Percentiles rank a stretch among this genome's conserved stretches.
These are phyloP conservation scores for Quercus phellos DNA, from an alignment of 331 rosid species.

Conservation along the genomic window DNA sequence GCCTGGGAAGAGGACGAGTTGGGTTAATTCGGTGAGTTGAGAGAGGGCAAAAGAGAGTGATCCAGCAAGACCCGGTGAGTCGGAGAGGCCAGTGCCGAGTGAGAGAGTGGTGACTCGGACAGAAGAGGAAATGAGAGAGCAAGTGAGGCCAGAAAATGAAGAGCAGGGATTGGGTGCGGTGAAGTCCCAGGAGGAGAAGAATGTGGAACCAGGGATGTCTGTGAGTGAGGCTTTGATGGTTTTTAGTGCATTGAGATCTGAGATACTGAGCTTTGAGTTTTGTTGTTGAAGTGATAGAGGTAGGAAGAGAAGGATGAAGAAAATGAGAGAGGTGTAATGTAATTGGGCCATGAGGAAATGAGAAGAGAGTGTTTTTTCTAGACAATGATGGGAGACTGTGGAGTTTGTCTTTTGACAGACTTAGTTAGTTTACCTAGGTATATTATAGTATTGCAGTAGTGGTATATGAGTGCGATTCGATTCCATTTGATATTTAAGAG, in stretches of 20 bases:
- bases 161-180: conserved; percentile 65
- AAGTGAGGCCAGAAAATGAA: conserved; percentile 63
- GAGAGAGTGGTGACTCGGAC: conserved; percentile 52
- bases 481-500: background rate
- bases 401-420: too few species aligned
- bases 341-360: conserved; percentile 10
- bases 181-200: conserved; percentile 81
- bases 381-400: background rate
- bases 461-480: background rate
- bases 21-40: conserved; percentile 56
- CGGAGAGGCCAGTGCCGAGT: conserved; percentile 45
- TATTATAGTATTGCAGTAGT: background rate
- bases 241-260: conserved; percentile 50
- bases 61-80: conserved; percentile 50
- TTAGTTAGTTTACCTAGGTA: background rate
- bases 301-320: background rate
- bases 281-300: conserved; percentile 14
- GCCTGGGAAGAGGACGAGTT: conserved; percentile 69
- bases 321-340: background rate
- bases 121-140: conserved; percentile 22
- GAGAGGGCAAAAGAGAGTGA: conserved; percentile 45
- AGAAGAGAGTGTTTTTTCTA: background rate
- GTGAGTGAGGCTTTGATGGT: conserved; percentile 52
- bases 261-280: conserved; percentile 11
- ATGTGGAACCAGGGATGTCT: conserved; percentile 30